Conservation (phyloP, 148 eudicot genomes). For the Talinum fruticosum region DNA sequence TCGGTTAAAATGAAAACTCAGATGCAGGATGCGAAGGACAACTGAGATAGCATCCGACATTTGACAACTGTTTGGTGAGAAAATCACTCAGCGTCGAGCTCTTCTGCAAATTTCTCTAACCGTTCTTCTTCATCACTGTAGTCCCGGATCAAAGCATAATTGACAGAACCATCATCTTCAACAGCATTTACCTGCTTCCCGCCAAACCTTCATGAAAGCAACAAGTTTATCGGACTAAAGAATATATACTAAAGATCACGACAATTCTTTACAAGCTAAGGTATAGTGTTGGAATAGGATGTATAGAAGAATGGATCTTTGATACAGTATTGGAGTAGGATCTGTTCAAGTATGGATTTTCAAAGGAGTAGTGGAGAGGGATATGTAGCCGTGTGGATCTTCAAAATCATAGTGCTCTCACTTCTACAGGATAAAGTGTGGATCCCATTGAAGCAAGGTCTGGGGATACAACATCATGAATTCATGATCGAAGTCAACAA, state of each 20-base stretch:
- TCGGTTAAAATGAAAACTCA: background rate
- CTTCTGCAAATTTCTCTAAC: slow-evolving; percentile 79
- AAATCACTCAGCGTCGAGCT: slow-evolving; percentile 66
- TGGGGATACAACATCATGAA: no score
- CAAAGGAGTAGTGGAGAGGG: no score
- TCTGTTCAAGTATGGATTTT: background rate
- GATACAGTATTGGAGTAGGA: background rate
- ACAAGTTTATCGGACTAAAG: no score
- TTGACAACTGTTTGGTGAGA: background rate
- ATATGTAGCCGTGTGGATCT: no score
- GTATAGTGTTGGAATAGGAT: background rate
- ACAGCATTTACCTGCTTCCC: slow-evolving; percentile 77
- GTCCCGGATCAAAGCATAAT: slow-evolving; percentile 73
- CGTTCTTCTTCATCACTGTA: slow-evolving; percentile 61
- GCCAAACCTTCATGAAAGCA: slow-evolving; percentile 59
- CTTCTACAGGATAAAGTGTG: no score
- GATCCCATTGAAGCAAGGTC: no score
- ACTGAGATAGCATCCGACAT: background rate
- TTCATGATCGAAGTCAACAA: no score
- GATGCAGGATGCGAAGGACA: background rate
- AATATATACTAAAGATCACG: no score
- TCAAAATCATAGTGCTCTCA: no score
- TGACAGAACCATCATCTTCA: slow-evolving; percentile 76
- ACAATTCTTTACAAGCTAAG: no score
- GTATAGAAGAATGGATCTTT: background rate